Conservation (phyloP, 2,329 filamentous ascomycete species). For the Colletotrichum tabaci region DNA sequence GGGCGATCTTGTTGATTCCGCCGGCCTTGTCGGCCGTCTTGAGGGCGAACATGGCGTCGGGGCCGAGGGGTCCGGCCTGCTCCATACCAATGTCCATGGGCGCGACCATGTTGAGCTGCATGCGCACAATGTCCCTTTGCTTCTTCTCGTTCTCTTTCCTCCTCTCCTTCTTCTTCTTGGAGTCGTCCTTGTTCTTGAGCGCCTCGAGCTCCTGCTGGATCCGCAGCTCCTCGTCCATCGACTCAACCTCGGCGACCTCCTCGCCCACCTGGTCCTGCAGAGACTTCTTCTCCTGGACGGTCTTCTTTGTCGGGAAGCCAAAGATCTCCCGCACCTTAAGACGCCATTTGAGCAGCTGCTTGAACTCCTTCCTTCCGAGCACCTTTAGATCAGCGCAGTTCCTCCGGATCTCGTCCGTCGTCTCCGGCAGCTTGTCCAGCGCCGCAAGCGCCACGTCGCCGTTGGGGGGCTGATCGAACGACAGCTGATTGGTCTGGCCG, state of each 20-base stretch:
- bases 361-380: conserved; percentile 94
- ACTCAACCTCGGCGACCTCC: conserved; percentile 86
- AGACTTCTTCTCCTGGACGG: conserved; percentile 48
- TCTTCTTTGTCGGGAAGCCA: conserved; percentile 85
- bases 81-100: conserved; percentile 97
- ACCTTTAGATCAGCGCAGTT: conserved; percentile 91
- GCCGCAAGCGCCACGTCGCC: conserved; percentile 90
- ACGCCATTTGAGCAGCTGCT: conserved; percentile 89
- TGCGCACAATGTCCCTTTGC: conserved; percentile 92
- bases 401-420: conserved; percentile 83
- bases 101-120: conserved; percentile 97
- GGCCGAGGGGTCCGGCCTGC: conserved; percentile 82
- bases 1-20: conserved; percentile 77
- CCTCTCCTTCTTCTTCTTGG: conserved; percentile 86
- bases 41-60: conserved; percentile 88
- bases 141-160: conserved; percentile 94
- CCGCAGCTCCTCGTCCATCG: conserved; percentile 94
- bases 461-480: conserved; percentile 84
- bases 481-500: conserved; percentile 86
- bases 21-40: conserved; percentile 85
- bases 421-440: conserved; percentile 87
- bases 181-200: conserved; percentile 83
- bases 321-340: conserved; percentile 92
- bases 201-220: conserved; percentile 90
- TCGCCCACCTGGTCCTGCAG: conserved; percentile 64